Conservation (phyloP, 768 basidiomycete genomes). For the Leccinum aurantiacum region DNA sequence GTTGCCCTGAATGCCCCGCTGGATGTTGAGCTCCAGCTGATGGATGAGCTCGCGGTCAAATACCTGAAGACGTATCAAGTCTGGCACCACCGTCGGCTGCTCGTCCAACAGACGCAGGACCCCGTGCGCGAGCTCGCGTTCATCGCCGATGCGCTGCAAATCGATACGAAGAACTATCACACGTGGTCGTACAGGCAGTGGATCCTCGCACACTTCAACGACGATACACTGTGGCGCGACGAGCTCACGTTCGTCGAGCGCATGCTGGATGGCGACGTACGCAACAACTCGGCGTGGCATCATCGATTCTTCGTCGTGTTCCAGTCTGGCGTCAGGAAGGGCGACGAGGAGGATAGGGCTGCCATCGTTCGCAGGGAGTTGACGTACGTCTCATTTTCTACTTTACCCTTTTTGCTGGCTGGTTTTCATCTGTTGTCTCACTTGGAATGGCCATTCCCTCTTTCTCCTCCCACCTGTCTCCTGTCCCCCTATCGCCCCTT, state of each 20-base stretch:
- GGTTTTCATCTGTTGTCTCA: neutral
- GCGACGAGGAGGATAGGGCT: conserved; percentile 61
- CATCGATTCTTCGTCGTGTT: conserved; percentile 90
- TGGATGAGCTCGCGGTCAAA: conserved; percentile 82
- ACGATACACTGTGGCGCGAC: conserved; percentile 64
- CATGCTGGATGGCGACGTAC: conserved; percentile 71
- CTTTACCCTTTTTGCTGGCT: neutral
- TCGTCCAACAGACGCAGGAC: conserved; percentile 56
- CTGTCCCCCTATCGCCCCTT: neutral
- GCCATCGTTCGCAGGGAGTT: conserved; percentile 68
- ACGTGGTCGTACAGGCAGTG: conserved; percentile 99
- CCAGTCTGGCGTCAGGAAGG: conserved; percentile 58
- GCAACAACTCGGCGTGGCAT: conserved; percentile 99
- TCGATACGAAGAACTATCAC: conserved; percentile 96
- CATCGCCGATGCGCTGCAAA: conserved; percentile 66
- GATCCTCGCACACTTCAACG: conserved; percentile 83
- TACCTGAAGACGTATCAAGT: conserved; percentile 97
- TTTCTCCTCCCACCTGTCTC: neutral
- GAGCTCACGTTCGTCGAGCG: conserved; percentile 76
- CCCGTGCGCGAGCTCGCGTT: conserved; percentile 75
- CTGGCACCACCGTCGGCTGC: conserved; percentile 88
- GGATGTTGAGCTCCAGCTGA: conserved; percentile 74
- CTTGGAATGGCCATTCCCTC: neutral
- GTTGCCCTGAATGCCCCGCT: conserved; percentile 65
- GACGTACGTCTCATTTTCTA: conserved; percentile 50